A percentile compares a stretch with the other conserved stretches of the same genome.
phyloP scores from a whole-genome alignment of 2,329 filamentous ascomycete species.

The Trichoderma polysporum region DNA sequence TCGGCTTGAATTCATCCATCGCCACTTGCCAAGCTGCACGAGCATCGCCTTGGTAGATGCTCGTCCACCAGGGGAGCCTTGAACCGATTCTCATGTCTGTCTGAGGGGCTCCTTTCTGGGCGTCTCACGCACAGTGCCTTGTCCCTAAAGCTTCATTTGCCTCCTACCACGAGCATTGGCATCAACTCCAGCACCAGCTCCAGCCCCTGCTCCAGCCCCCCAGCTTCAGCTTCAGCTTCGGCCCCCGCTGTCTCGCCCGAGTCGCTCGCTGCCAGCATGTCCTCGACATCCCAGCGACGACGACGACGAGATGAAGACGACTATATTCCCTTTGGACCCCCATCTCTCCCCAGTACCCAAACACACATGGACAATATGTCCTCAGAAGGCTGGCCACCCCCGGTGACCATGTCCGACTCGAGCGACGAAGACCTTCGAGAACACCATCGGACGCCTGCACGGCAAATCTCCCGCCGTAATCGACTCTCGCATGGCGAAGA shows the following conservation, averaged over 20 bases:
- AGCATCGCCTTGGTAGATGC: background rate
- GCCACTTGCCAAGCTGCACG: background rate
- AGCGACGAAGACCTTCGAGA: conserved; percentile 9
- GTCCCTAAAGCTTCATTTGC: background rate
- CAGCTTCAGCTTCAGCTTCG: background rate
- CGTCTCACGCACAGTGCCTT: background rate
- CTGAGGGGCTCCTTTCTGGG: background rate
- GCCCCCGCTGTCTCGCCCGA: background rate
- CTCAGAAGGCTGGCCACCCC: conserved; percentile 11
- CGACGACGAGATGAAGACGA: conserved; percentile 18
- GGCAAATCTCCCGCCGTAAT: background rate
- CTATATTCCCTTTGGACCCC: conserved; percentile 17
- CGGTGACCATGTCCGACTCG: conserved; percentile 11
- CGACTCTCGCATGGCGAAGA: background rate
- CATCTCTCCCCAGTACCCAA: conserved; percentile 12
- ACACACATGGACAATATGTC: conserved; percentile 13
- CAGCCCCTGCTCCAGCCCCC: background rate
- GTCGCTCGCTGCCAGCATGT: conserved; percentile 10
- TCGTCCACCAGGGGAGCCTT: background rate
- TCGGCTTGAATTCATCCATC: background rate
- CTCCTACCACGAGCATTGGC: background rate
- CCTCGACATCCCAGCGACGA: conserved; percentile 9
- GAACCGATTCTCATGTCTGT: background rate
- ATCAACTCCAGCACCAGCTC: background rate
- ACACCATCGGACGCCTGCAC: background rate